Evolutionary conservation across 768 basidiomycete genomes (phyloP).

Genomic region (Filobasidium floriforme): DNA sequence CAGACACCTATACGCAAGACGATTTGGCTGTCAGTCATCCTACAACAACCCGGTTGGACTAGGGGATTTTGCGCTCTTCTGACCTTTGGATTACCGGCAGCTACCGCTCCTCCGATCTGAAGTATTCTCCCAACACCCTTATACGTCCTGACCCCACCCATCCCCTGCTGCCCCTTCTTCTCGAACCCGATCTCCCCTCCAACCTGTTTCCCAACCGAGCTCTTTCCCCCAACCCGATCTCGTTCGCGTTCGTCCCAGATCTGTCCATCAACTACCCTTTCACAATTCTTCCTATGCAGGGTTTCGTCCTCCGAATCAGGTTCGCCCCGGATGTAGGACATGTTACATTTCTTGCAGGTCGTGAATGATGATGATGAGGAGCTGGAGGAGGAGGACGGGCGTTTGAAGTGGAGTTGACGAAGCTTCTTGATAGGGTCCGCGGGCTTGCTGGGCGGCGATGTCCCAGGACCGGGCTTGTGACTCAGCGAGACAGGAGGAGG

Average conservation of each 20-base stretch:
- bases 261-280: slow-evolving; percentile 34
- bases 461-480: not conserved
- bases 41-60: not conserved
- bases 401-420: slow-evolving; percentile 24
- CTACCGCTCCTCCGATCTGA: slow-evolving; percentile 10
- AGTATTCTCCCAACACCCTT: slow-evolving; percentile 10
- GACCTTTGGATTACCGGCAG: slow-evolving; percentile 1
- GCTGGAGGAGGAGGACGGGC: slow-evolving; percentile 10
- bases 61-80: not conserved
- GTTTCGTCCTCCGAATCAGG: slow-evolving; percentile 28
- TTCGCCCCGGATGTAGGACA: slow-evolving; percentile 42
- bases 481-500: too few species aligned
- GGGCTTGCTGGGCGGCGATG: not conserved
- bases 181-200: slow-evolving; percentile 30
- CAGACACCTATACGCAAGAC: slow-evolving; percentile 29
- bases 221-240: slow-evolving; percentile 12
- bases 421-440: slow-evolving; percentile 5
- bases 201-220: slow-evolving; percentile 23
- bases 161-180: slow-evolving; percentile 4
- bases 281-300: slow-evolving; percentile 34
- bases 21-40: not conserved
- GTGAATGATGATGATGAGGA: slow-evolving; percentile 16
- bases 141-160: slow-evolving; percentile 25
- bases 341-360: slow-evolving; percentile 37
- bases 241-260: slow-evolving; percentile 34